Conservation (phyloP, 805 yeast genomes). For the Wickerhamiella alocasiicola region DNA sequence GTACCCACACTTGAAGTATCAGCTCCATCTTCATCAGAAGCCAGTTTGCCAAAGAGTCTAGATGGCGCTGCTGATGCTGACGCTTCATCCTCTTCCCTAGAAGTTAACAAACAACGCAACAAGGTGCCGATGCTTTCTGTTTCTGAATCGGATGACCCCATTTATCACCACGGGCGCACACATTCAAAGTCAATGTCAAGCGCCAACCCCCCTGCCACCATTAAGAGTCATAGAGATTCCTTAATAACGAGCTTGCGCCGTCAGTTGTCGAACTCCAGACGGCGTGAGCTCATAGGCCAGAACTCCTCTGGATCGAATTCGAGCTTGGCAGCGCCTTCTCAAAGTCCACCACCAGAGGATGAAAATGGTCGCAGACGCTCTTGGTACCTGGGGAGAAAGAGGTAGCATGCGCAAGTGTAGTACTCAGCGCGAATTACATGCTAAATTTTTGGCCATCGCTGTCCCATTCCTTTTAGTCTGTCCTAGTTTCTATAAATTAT, state of each 20-base stretch:
- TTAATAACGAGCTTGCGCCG: conserved; percentile 9
- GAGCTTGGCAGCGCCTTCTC: conserved; percentile 6
- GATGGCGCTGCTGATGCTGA: neutral
- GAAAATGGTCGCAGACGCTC: conserved; percentile 5
- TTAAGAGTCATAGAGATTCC: conserved; percentile 8
- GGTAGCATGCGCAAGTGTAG: too few species aligned
- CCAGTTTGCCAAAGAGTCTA: neutral
- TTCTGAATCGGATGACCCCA: conserved; percentile 5
- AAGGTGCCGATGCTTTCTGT: neutral
- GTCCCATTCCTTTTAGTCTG: conserved; percentile 1
- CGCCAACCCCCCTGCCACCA: conserved; percentile 11
- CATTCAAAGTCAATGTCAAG: conserved; percentile 14
- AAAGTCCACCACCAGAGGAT: neutral
- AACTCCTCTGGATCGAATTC: conserved; percentile 2
- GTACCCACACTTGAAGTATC: too few species aligned
- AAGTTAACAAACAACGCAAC: conserved; percentile 7
- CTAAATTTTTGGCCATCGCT: conserved; percentile 5
- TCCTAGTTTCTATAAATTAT: too few species aligned
- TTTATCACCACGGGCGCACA: conserved; percentile 3
- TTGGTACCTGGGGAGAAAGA: conserved; percentile 9
- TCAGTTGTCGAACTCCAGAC: conserved; percentile 11
- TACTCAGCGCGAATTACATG: too few species aligned
- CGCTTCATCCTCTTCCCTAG: neutral
- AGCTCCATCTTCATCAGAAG: neutral
- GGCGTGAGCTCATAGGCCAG: conserved; percentile 8